Base-by-base conservation (phyloP, 441 rosid genomes). In the Cnidoscolus chayamansa region DNA sequence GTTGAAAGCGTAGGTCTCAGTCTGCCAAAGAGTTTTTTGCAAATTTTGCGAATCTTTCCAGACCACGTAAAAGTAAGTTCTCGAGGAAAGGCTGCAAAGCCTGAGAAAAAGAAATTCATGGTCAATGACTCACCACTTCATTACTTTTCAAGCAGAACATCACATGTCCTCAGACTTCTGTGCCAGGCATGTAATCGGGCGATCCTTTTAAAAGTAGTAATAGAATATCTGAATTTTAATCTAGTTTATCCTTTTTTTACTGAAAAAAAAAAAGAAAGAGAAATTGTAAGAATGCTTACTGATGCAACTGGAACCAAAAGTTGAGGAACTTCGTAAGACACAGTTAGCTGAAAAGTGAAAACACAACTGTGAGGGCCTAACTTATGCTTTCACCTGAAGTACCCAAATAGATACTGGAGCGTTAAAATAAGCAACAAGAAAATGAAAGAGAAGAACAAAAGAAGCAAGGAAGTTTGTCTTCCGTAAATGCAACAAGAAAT, bases 261-360 rank as follows among this genome's bases (percentile, higher is more conserved):
- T 40, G 6, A 40, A 40, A 40, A 40, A 2, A 35, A 35, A 4
- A 35, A 35, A 68, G 37, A 50, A 25, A 25, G 25, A 25, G 25
- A 25, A 25, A 25, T 25, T 25, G 35, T 40, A 32, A 55, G 79
- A 65, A 47, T 55, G 72, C 88, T 88, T 84, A 92, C 97, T 8
- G 97, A 59, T 81, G 97, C 94, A 51, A 94, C 87, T 9, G 97
- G 97, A 59, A 32, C 56, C 80, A 94, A 81, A 68, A 94, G 84
- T 72, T 79, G 84, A 16, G 99, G 99, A 78, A 92, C 96, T 78
- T 94, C 97, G 43, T 92, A 94, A 19, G 99, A 90, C 78, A 92
- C 88, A 10, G 94, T 92, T 67, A 94, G 86, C 99, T 94, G 94
- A 76, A 74, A 85, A 56, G 65, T 32, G 64, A 76, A 66, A 32